Percentiles rank a stretch among this genome's conserved stretches.
These are phyloP conservation scores for Punica granatum DNA, from an alignment of 345 rosid genomes.

Conservation along the genomic window DNA sequence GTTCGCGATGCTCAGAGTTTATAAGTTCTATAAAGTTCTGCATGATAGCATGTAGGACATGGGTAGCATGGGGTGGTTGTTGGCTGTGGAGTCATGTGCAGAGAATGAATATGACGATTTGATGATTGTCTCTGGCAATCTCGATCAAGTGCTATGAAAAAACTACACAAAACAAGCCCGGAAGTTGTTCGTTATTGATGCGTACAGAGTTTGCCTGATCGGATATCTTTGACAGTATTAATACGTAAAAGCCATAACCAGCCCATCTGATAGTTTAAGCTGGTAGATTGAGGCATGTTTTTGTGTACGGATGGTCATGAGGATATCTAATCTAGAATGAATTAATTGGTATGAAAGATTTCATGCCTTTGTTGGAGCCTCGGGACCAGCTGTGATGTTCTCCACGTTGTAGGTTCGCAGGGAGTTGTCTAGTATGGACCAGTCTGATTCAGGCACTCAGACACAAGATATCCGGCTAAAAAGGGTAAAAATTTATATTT, in stretches of 20 bases:
- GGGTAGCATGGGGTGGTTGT: not conserved
- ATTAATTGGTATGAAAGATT: not conserved
- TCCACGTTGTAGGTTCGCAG: conserved; percentile 47
- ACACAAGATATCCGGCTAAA: conserved; percentile 32
- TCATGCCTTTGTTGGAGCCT: not conserved
- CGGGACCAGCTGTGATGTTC: not conserved
- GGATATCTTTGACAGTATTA: not conserved
- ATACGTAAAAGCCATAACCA: not conserved
- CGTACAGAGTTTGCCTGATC: not conserved
- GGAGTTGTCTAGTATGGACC: conserved; percentile 23
- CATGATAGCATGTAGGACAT: not conserved
- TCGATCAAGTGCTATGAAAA: not conserved
- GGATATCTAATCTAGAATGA: not conserved
- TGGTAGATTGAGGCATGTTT: not conserved
- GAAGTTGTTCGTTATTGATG: not conserved
- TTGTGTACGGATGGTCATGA: not conserved
- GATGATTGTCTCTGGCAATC: not conserved
- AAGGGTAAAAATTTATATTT: conserved; percentile 37
- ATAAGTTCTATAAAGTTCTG: not conserved
- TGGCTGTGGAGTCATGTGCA: not conserved
- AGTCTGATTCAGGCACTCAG: conserved; percentile 23
- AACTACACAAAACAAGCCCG: not conserved
- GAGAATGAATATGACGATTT: not conserved
- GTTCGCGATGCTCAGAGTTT: not conserved
- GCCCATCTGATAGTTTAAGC: not conserved